Evolutionary conservation across 208 protist species (phyloP), one percentile per base, ranked within the genome.

Genomic region (Trypanosoma theileri): DNA sequence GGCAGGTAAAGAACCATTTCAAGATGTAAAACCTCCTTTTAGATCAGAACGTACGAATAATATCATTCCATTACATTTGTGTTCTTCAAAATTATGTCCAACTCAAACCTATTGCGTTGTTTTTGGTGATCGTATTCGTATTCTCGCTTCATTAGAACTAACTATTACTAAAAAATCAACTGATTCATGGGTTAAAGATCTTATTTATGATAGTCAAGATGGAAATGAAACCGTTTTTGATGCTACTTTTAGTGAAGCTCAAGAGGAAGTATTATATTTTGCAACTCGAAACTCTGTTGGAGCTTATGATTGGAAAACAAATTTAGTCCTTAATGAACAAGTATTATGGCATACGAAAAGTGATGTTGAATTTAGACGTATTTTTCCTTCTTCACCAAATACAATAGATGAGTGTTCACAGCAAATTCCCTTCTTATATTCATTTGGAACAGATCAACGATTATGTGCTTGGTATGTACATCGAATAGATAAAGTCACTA

Each of bases 251-350:
- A 95, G 89, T 69, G 81, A 92, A 46, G 75, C 86, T 51, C 68
- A 86, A 22, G 81, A 85, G 72, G 89, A 89, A 53, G 59, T 90
- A 24, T 21, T 95, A 45, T 92, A 85, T 74, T 91, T 95, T 65
- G 84, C 84, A 12, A 87, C 82, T 17, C 75, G 79, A 52, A 79
- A 71, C 71, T 77, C 81, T 10, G 77, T 95, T 21, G 84, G 85
- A 41, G 82, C 69, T 22, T 95, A 95, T 67, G 89, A 95, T 77
- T 95, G 89, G 86, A 80, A 81, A 55, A 59, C 85, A 46, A 71
- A 66, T 14, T 70, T 87, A 59, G 75, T 95, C 44, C 73, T 95
- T 58, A 87, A 89, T 62, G 84, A 95, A 71, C 84, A 85, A 26
- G 40, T 95, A 14, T 59, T 92, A 21, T 90, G 85, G 84, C 78